Evolutionary conservation across 177 flowering plant genomes (phyloP).

Genomic region (Tripterygium wilfordii): DNA sequence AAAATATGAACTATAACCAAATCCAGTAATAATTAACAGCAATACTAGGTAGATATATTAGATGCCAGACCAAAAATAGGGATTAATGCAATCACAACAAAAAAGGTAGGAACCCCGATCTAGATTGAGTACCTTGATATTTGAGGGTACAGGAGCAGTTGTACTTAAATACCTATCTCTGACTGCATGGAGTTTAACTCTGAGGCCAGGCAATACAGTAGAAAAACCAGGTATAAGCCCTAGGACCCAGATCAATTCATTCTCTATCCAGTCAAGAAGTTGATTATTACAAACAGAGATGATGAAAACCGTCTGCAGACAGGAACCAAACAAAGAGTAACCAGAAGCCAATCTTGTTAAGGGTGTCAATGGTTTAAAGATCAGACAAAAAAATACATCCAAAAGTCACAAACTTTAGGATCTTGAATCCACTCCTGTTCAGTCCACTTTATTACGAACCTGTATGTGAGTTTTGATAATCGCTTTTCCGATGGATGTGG

Average conservation of each 20-base stretch:
- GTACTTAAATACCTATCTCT: slow-evolving; percentile 61
- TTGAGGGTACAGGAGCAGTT: slow-evolving; percentile 39
- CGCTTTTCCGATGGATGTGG: slow-evolving; percentile 91
- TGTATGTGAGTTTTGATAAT: slow-evolving; percentile 92
- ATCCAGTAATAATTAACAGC: not conserved
- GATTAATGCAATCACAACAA: too few species aligned
- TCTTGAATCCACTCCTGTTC: not conserved
- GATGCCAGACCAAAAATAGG: too few species aligned
- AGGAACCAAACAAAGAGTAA: slow-evolving; percentile 2
- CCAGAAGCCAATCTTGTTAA: not conserved
- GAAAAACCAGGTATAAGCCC: slow-evolving; percentile 71
- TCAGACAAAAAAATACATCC: too few species aligned
- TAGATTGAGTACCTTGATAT: slow-evolving; percentile 39
- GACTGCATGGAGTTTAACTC: slow-evolving; percentile 55
- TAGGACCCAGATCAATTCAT: slow-evolving; percentile 69
- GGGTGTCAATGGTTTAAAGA: not conserved
- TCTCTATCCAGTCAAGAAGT: slow-evolving; percentile 88
- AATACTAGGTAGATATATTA: not conserved
- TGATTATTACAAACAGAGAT: slow-evolving; percentile 94
- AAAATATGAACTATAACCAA: not conserved
- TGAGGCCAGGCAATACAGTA: slow-evolving; percentile 50
- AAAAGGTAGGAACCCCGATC: too few species aligned
- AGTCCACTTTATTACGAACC: slow-evolving; percentile 45
- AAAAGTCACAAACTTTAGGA: too few species aligned
- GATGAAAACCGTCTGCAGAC: slow-evolving; percentile 80